Percentiles rank a stretch among this genome's conserved stretches.
These are phyloP conservation scores for Trichoderma polysporum DNA, from an alignment of 2,329 filamentous ascomycete species.

Conservation along the genomic window DNA sequence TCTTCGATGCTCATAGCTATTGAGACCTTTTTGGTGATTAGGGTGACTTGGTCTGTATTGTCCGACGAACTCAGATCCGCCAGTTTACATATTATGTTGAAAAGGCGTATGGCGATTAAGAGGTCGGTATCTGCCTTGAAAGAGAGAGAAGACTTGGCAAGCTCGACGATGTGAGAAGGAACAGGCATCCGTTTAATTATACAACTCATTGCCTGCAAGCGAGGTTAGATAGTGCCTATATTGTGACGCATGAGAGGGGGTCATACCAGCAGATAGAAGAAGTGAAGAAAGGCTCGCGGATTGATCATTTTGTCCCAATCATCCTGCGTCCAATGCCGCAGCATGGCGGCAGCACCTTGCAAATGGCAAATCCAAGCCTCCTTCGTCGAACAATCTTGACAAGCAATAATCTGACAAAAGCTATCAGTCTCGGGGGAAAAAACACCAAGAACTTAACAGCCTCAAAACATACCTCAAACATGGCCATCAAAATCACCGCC, in stretches of 20 bases:
- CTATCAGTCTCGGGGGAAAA: background rate
- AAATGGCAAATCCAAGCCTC: background rate
- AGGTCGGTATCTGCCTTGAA: background rate
- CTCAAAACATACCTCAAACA: background rate
- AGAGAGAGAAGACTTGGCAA: background rate
- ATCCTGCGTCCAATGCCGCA: background rate
- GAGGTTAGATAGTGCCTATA: background rate
- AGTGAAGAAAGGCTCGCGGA: background rate
- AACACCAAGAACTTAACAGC: background rate
- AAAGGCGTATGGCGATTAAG: background rate
- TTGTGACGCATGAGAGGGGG: background rate
- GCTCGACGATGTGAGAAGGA: background rate
- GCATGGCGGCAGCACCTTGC: background rate
- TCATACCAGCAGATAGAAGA: background rate
- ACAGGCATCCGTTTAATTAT: background rate
- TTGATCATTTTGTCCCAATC: background rate
- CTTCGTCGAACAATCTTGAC: background rate
- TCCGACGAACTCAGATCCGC: background rate
- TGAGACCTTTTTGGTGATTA: background rate
- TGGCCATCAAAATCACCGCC: background rate
- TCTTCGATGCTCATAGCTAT: background rate
- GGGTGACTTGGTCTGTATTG: background rate
- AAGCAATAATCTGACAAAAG: background rate
- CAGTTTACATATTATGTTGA: background rate
- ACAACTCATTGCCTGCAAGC: background rate